Percentiles rank a stretch among this genome's conserved stretches.
These are phyloP conservation scores for Aspergillus caelatus DNA, from an alignment of 2,329 filamentous ascomycete genomes.

Conservation along the genomic window DNA sequence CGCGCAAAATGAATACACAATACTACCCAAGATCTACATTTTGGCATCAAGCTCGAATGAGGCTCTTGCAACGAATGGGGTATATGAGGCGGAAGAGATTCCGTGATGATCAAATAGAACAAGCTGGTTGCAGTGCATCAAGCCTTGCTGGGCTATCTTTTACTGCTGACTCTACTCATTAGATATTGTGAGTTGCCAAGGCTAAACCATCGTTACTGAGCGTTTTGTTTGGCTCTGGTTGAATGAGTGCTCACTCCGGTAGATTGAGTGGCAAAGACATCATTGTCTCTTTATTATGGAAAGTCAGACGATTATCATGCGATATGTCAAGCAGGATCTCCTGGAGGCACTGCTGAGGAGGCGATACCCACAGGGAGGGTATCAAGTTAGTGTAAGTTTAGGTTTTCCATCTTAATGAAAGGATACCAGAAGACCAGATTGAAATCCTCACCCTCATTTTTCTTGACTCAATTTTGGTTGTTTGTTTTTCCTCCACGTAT, in stretches of 20 bases:
- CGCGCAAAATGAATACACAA: not conserved
- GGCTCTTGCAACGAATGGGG: not conserved
- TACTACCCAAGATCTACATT: not conserved
- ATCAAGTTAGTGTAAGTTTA: slow-evolving; percentile 5
- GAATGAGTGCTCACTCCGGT: not conserved
- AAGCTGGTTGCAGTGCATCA: not conserved
- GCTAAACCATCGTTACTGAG: not conserved
- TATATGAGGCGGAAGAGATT: not conserved
- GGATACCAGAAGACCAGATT: not conserved
- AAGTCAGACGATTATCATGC: slow-evolving; percentile 2
- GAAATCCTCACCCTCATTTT: not conserved
- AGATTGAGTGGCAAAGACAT: not conserved
- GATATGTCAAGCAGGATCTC: slow-evolving; percentile 7
- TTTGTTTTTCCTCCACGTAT: not conserved
- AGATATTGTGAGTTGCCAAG: not conserved
- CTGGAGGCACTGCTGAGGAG: slow-evolving; percentile 6
- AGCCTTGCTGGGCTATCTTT: not conserved
- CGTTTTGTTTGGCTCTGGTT: not conserved
- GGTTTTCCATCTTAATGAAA: not conserved
- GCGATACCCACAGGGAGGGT: slow-evolving; percentile 4
- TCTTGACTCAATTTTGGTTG: not conserved
- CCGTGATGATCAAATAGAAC: not conserved
- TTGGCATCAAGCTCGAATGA: not conserved
- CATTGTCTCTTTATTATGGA: not conserved
- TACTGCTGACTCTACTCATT: not conserved